These are phyloP conservation scores for Caulochytrium protostelioides DNA, from an alignment of 371 early-diverging fungal genomes.

Conservation along the genomic window DNA sequence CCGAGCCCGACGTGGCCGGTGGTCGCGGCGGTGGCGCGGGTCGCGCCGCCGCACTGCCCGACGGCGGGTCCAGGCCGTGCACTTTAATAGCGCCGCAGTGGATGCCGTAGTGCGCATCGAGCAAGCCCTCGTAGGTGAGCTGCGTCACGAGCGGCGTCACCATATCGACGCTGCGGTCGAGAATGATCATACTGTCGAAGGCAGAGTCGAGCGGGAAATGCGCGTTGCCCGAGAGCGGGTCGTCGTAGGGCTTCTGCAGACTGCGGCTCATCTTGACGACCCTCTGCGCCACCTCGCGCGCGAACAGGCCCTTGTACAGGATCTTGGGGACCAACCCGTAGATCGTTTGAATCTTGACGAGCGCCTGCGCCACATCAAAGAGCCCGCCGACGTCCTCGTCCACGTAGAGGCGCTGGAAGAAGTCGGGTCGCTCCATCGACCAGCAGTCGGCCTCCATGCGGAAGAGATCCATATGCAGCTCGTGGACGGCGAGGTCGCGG, in stretches of 20 bases:
- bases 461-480: slow-evolving; percentile 70
- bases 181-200: slow-evolving; percentile 67
- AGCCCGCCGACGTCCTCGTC: slow-evolving; percentile 12
- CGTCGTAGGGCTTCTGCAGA: background rate
- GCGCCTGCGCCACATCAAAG: slow-evolving; percentile 42
- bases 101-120: slow-evolving; percentile 40
- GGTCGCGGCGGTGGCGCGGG: slow-evolving; percentile 19
- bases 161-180: slow-evolving; percentile 74
- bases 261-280: background rate
- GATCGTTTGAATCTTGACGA: slow-evolving; percentile 66
- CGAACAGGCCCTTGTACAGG: slow-evolving; percentile 50
- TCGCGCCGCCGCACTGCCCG: slow-evolving; percentile 34
- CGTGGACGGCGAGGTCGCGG: slow-evolving; percentile 59
- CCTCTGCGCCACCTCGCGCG: background rate
- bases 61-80: background rate
- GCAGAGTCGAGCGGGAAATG: slow-evolving; percentile 20
- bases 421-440: slow-evolving; percentile 62
- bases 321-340: slow-evolving; percentile 73
- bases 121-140: slow-evolving; percentile 78
- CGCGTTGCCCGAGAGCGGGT: background rate
- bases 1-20: slow-evolving; percentile 9
- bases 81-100: no score
- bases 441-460: slow-evolving; percentile 74
- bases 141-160: slow-evolving; percentile 78
- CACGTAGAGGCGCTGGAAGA: slow-evolving; percentile 60